Evolutionary conservation across 176 grass and related monocot species (phyloP), one percentile per base, ranked within the genome.

Genomic region (Canna indica): DNA sequence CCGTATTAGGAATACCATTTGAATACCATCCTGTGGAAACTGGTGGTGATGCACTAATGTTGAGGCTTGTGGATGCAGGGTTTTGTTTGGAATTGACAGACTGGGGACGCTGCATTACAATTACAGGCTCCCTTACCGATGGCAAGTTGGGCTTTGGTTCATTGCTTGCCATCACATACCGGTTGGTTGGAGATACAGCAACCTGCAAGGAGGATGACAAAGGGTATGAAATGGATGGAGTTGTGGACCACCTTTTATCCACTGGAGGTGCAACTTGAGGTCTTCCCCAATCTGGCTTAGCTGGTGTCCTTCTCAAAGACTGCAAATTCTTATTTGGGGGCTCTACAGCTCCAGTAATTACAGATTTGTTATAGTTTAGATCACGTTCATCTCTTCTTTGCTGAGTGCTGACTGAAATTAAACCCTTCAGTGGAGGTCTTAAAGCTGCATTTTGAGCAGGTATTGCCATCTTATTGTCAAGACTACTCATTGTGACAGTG

Each of bases 81-180:
- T 86, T 94, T 69, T 90, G 95, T 65, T 86, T 99, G 45, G 76
- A 68, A 86, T 75, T 71, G 46, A 82, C 42, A 0, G 84, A 90
- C 60, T 84, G 90, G 33, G 84, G 90, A 63, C 95, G 87, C 80
- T 99, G 95, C 95, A 99, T 99, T 47, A 99, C 90, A 75, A 83
- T 68, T 33, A 90, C 77, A 0, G 87, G 82, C 28, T 99, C 95
- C 82, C 87, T 84, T 76, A 84, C 73, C 1, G 80, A 78, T 48
- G 79, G 80, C 61, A 78, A 57, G 88, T 70, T 84, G 3, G 67
- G 18, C 75, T 90, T 99, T 52, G 84, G 68, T 57, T 90, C 73
- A 58, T 79, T 84, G 48, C 69, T 54, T 16, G 84, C 36, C 82
- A 80, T 56, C 46, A 85, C 58, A 85, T 79, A 79, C 22, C 81